phyloP scores from a whole-genome alignment of 192 early-diverging fungal genomes.

The Chytriomyces sp. region DNA sequence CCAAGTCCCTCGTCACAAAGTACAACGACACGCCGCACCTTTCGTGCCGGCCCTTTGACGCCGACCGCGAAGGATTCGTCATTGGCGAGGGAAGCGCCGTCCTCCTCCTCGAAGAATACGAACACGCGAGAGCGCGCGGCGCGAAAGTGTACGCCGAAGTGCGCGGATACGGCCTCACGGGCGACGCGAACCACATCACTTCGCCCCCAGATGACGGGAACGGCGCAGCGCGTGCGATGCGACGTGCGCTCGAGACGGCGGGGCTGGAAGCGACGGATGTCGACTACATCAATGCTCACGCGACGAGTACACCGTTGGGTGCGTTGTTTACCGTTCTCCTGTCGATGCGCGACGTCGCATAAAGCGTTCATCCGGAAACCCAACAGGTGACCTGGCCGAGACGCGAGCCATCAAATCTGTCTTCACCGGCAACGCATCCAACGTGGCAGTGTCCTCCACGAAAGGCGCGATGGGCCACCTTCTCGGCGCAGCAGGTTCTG shows the following conservation, averaged over 20 bases:
- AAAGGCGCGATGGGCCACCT: constrained; percentile 93
- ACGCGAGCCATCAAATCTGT: constrained; percentile 80
- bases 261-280: constrained; percentile 63
- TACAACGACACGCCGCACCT: constrained; percentile 78
- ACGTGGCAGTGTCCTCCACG: constrained; percentile 79
- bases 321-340: constrained; percentile 3
- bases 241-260: constrained; percentile 68
- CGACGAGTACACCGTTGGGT: constrained; percentile 82
- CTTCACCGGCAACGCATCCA: constrained; percentile 49
- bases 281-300: constrained; percentile 93
- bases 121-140: constrained; percentile 83
- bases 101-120: constrained; percentile 86
- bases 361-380: too few relatives aligned
- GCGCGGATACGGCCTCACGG: constrained; percentile 84
- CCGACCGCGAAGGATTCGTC: constrained; percentile 85
- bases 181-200: constrained; percentile 93
- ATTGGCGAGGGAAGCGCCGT: constrained; percentile 91
- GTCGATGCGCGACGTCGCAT: neutral
- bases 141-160: constrained; percentile 90
- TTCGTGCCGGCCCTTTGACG: constrained; percentile 92
- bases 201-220: constrained; percentile 82
- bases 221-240: constrained; percentile 89
- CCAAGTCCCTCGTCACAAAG: constrained; percentile 78
- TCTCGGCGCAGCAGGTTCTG: constrained; percentile 91
- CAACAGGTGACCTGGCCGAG: constrained; percentile 80